A percentile compares a stretch with the other conserved stretches of the same genome.
Conservation (phyloP, 1,284 basidiomycete species). For the Athelia sp. region DNA sequence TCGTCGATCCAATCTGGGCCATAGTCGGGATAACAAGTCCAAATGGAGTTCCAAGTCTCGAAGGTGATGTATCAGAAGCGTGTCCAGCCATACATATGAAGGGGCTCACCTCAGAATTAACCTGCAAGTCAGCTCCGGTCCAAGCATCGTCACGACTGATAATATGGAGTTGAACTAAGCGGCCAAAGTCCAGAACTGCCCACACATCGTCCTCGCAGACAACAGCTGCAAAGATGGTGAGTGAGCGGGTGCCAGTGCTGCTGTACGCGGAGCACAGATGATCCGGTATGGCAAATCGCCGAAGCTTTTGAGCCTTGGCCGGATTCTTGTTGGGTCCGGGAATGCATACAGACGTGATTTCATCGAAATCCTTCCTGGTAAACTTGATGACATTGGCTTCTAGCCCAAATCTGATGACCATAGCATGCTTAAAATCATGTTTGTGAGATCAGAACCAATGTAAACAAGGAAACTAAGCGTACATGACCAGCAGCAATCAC, state of each 20-base stretch:
- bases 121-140: neutral
- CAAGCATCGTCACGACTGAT: conserved; percentile 1
- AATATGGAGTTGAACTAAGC: neutral
- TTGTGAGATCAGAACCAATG: neutral
- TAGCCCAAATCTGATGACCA: neutral
- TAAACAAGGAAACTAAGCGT: neutral
- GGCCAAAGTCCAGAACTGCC: neutral
- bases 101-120: neutral
- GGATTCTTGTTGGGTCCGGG: neutral
- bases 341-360: neutral
- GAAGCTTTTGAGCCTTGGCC: neutral
- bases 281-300: neutral
- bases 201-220: neutral
- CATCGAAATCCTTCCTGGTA: neutral
- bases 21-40: neutral
- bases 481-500: neutral
- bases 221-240: neutral
- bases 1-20: neutral
- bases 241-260: neutral
- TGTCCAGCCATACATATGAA: neutral
- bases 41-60: neutral
- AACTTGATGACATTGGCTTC: neutral
- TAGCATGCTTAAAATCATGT: neutral
- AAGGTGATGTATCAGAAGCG: neutral
- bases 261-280: neutral